Evolutionary conservation across 2,329 filamentous ascomycete genomes (phyloP).

Genomic region (Echinosphaeria canescens): DNA sequence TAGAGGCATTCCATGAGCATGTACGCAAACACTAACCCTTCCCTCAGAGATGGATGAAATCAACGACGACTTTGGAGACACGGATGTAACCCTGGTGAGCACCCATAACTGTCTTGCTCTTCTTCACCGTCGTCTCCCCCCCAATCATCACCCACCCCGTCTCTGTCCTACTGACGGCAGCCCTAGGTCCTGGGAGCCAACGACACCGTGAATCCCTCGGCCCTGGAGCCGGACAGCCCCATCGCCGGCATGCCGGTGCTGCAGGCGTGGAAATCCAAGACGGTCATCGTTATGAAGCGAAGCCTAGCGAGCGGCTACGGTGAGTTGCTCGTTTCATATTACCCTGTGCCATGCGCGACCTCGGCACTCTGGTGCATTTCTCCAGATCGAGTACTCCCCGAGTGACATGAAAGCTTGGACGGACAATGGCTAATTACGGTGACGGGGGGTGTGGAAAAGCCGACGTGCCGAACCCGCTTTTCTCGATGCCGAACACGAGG

Average conservation of each 20-base stretch:
- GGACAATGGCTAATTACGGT: not conserved
- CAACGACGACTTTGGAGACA: conserved; percentile 76
- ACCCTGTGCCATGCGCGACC: too few species aligned
- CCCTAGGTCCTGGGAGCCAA: conserved; percentile 88
- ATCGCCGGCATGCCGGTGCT: conserved; percentile 89
- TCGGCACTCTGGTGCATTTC: too few species aligned
- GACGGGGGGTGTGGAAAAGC: too few species aligned
- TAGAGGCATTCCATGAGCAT: too few species aligned
- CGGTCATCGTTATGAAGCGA: conserved; percentile 84
- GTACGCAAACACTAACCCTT: too few species aligned
- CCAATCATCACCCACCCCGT: too few species aligned
- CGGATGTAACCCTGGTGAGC: conserved; percentile 73
- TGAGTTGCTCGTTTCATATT: too few species aligned
- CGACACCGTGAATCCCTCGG: conserved; percentile 82
- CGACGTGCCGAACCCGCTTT: conserved; percentile 85
- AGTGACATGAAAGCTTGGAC: conserved; percentile 2
- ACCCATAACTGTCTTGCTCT: too few species aligned
- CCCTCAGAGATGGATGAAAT: conserved; percentile 98
- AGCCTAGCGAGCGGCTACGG: conserved; percentile 77
- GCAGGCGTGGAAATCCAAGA: conserved; percentile 86
- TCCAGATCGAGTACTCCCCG: too few species aligned
- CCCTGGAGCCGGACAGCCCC: conserved; percentile 59
- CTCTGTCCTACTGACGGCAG: too few species aligned
- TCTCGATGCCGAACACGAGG: conserved; percentile 72
- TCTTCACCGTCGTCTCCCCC: too few species aligned